Conservation (phyloP, 805 yeast species). For the Lachancea thermotolerans region DNA sequence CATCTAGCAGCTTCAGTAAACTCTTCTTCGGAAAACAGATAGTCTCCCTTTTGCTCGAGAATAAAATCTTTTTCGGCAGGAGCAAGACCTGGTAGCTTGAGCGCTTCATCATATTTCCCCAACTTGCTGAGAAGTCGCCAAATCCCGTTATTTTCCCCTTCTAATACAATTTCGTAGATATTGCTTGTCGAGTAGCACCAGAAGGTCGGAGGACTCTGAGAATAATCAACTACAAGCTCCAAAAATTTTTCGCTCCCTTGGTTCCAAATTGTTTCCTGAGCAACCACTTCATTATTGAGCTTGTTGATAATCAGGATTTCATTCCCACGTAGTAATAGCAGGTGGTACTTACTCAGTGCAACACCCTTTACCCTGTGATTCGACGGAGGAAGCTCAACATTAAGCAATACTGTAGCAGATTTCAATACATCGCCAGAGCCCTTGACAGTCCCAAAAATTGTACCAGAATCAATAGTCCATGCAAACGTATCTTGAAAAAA, state of each 20-base stretch:
- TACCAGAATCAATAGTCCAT: constrained; percentile 43
- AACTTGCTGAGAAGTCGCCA: constrained; percentile 60
- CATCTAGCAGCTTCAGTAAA: constrained; percentile 44
- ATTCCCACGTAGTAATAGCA: constrained; percentile 40
- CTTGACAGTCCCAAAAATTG: constrained; percentile 36
- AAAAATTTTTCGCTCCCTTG: constrained; percentile 33
- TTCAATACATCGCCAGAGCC: constrained; percentile 22
- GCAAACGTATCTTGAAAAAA: constrained; percentile 32
- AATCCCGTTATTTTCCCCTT: constrained; percentile 63
- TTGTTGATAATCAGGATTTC: constrained; percentile 44
- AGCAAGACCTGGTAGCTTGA: constrained; percentile 34
- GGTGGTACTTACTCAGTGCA: constrained; percentile 47
- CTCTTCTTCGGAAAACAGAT: constrained; percentile 32
- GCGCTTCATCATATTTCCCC: constrained; percentile 58
- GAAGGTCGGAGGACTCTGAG: constrained; percentile 39
- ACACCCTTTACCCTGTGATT: constrained; percentile 34
- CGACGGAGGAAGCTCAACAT: constrained; percentile 35
- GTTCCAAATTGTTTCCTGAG: constrained; percentile 35
- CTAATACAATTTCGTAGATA: constrained; percentile 66
- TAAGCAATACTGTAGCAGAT: constrained; percentile 35
- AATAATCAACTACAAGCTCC: constrained; percentile 46
- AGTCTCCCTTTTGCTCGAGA: constrained; percentile 47
- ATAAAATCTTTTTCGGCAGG: constrained; percentile 43
- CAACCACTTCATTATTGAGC: constrained; percentile 43
- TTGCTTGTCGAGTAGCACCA: constrained; percentile 64